These are phyloP conservation scores for Annulohypoxylon stygium DNA, from an alignment of 495 filamentous ascomycete genomes.

Conservation along the genomic window DNA sequence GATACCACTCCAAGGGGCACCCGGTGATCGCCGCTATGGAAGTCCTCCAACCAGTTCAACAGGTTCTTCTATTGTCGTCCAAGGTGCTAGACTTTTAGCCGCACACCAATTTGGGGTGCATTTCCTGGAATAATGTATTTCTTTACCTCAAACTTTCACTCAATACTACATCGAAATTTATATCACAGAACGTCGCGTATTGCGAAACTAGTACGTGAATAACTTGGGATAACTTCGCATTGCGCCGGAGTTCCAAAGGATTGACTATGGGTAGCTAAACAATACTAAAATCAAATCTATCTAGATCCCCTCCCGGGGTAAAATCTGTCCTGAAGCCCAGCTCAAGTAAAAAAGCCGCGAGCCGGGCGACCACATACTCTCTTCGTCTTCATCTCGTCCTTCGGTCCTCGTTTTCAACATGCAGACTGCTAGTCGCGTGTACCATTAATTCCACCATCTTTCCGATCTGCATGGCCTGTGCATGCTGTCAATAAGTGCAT, in stretches of 20 bases:
- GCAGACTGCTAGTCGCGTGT: background rate
- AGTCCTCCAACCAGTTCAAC: too few relatives aligned
- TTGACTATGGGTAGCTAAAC: background rate
- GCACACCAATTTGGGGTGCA: too few relatives aligned
- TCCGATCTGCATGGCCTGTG: background rate
- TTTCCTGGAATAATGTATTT: too few relatives aligned
- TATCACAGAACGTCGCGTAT: background rate
- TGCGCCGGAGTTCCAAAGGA: background rate
- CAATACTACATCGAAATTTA: background rate
- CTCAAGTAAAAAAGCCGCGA: constrained; percentile 28
- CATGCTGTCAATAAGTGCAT: background rate
- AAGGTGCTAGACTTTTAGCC: too few relatives aligned
- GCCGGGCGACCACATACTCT: constrained; percentile 17
- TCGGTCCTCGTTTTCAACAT: background rate
- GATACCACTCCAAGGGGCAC: too few relatives aligned
- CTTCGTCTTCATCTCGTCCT: background rate
- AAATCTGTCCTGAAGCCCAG: constrained; percentile 34
- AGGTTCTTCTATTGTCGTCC: too few relatives aligned
- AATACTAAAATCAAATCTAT: constrained; percentile 18
- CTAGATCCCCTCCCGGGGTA: constrained; percentile 34
- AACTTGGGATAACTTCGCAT: background rate
- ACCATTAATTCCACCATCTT: background rate
- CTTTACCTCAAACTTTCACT: too few relatives aligned
- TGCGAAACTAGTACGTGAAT: background rate
- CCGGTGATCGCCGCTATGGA: too few relatives aligned